phyloP scores from a whole-genome alignment of 805 yeast genomes.

The Kockiozyma suomiensis region DNA sequence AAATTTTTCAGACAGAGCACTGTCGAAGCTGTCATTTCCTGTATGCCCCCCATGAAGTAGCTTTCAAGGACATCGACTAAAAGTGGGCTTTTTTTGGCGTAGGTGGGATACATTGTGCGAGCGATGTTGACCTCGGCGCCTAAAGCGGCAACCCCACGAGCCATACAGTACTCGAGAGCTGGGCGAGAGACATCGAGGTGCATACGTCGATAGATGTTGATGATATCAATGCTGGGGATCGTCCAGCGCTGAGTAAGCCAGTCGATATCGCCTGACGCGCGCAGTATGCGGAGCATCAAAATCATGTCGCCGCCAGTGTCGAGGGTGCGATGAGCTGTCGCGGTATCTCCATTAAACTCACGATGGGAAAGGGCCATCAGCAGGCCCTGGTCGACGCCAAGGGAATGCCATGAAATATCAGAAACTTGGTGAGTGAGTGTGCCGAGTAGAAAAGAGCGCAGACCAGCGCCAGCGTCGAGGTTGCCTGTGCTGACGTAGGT shows the following conservation, averaged over 20 bases:
- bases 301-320: slow-evolving; percentile 71
- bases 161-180: slow-evolving; percentile 53
- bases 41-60: slow-evolving; percentile 57
- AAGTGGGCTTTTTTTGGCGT: slow-evolving; percentile 50
- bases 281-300: slow-evolving; percentile 46
- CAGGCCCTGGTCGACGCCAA: slow-evolving; percentile 58
- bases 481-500: slow-evolving; percentile 36
- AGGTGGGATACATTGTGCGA: slow-evolving; percentile 40
- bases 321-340: slow-evolving; percentile 54
- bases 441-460: slow-evolving; percentile 62
- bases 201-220: slow-evolving; percentile 45
- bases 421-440: slow-evolving; percentile 63
- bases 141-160: slow-evolving; percentile 57
- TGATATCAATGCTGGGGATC: slow-evolving; percentile 50
- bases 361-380: slow-evolving; percentile 52
- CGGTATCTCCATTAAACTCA: slow-evolving; percentile 57
- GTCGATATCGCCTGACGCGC: slow-evolving; percentile 37
- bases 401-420: slow-evolving; percentile 71
- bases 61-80: slow-evolving; percentile 49
- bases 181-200: slow-evolving; percentile 46
- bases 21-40: slow-evolving; percentile 50
- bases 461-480: slow-evolving; percentile 38
- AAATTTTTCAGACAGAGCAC: slow-evolving; percentile 47
- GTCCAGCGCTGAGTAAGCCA: slow-evolving; percentile 47
- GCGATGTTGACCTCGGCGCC: slow-evolving; percentile 50